phyloP scores from a whole-genome alignment of 257 asterid genomes.

The Gentiana straminea region DNA sequence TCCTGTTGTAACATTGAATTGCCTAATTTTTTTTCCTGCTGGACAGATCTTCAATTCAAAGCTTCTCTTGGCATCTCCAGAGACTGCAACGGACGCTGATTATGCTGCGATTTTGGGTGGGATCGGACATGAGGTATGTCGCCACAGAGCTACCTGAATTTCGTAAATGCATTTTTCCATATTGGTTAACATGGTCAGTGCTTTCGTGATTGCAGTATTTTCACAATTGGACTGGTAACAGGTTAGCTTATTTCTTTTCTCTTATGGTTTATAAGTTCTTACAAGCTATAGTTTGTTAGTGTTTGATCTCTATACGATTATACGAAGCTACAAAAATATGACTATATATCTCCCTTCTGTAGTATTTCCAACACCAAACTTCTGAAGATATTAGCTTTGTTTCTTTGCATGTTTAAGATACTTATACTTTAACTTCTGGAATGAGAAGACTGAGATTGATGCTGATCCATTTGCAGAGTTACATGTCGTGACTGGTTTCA shows the following conservation, averaged over 20 bases:
- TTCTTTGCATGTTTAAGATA: not conserved
- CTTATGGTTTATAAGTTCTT: slow-evolving; percentile 4
- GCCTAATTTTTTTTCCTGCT: slow-evolving; percentile 10
- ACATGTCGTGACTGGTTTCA: slow-evolving; percentile 99
- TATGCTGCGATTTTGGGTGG: slow-evolving; percentile 97
- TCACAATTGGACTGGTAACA: slow-evolving; percentile 99
- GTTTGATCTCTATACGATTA: not conserved
- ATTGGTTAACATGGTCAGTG: slow-evolving; percentile 3
- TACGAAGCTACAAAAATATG: not conserved
- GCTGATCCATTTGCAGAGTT: slow-evolving; percentile 48
- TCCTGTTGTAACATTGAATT: not conserved
- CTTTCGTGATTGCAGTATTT: slow-evolving; percentile 62
- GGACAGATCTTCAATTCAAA: slow-evolving; percentile 84
- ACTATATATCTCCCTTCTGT: not conserved
- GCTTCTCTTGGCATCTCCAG: slow-evolving; percentile 94
- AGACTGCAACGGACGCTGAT: slow-evolving; percentile 89
- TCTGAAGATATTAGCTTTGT: not conserved
- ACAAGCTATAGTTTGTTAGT: not conserved
- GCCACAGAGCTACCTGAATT: not conserved
- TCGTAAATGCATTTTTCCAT: not conserved
- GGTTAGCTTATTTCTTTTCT: slow-evolving; percentile 30
- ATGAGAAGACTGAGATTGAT: slow-evolving; percentile 15
- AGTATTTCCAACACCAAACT: not conserved
- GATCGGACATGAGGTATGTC: slow-evolving; percentile 84
- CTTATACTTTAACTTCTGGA: not conserved